These are phyloP conservation scores for Acrasis kona DNA, from an alignment of 78 protist species.

Conservation along the genomic window DNA sequence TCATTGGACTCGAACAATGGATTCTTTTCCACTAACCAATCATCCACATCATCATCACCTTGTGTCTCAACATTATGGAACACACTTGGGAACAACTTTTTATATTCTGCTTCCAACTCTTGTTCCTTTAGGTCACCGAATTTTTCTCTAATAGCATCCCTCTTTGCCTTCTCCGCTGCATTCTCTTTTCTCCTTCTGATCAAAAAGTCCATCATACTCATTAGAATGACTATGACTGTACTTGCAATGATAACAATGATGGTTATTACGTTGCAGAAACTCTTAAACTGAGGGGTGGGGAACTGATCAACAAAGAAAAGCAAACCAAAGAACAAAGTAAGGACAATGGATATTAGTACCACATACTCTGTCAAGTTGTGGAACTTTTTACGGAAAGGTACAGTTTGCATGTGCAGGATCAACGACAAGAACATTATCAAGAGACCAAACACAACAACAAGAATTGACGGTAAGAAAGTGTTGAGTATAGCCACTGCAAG, in stretches of 20 bases:
- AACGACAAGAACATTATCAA: neutral
- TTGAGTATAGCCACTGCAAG: neutral
- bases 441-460: neutral
- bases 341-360: neutral
- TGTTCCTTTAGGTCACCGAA: neutral
- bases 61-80: no score
- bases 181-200: neutral
- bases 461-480: neutral
- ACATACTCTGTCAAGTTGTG: neutral
- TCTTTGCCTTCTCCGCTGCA: neutral
- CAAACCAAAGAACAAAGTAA: neutral
- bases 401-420: neutral
- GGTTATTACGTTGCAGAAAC: neutral
- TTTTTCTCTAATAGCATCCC: neutral
- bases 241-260: neutral
- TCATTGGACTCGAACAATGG: no score
- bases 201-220: neutral
- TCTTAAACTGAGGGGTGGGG: neutral
- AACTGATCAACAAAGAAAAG: neutral
- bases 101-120: neutral
- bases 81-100: no score
- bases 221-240: neutral
- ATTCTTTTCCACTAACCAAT: no score
- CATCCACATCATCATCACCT: no score
- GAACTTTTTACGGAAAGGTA: neutral